Conservation (phyloP, 192 early-diverging fungal species). For the Ambispora gerdemannii region DNA sequence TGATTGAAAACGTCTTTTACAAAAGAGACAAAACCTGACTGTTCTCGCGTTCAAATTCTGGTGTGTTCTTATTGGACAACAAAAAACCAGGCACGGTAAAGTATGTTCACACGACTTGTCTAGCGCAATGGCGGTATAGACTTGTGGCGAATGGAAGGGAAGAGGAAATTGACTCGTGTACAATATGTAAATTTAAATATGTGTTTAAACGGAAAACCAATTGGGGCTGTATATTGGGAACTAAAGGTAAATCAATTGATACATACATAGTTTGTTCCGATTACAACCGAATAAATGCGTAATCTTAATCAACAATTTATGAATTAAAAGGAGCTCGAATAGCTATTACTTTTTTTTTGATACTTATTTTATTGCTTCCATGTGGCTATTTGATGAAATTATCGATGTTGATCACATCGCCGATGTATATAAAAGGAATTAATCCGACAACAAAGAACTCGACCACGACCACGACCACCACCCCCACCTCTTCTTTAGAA, state of each 20-base stretch:
- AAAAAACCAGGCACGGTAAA: conserved; percentile 1
- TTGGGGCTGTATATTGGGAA: neutral
- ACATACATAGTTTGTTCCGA: neutral
- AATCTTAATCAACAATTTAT: too few species aligned
- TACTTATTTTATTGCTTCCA: conserved; percentile 37
- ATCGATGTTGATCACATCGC: conserved; percentile 33
- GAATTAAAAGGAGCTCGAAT: conserved; percentile 35
- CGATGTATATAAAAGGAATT: neutral
- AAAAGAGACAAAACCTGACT: neutral
- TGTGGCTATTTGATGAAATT: conserved; percentile 44
- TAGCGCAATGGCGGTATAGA: conserved; percentile 35
- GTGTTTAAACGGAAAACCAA: conserved; percentile 29
- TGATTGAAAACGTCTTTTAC: neutral
- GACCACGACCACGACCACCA: neutral
- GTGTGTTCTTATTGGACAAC: too few species aligned
- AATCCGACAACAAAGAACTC: neutral
- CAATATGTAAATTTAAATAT: conserved; percentile 43
- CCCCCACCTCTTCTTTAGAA: neutral
- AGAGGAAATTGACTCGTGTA: conserved; percentile 38
- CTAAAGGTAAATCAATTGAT: neutral
- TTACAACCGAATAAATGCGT: too few species aligned
- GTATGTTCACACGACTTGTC: conserved; percentile 16
- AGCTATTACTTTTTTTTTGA: conserved; percentile 35
- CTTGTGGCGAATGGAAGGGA: conserved; percentile 37
- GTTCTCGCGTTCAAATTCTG: too few species aligned